Base-by-base conservation (phyloP, 108 stramenopile genomes). In the Chaetoceros muelleri region DNA sequence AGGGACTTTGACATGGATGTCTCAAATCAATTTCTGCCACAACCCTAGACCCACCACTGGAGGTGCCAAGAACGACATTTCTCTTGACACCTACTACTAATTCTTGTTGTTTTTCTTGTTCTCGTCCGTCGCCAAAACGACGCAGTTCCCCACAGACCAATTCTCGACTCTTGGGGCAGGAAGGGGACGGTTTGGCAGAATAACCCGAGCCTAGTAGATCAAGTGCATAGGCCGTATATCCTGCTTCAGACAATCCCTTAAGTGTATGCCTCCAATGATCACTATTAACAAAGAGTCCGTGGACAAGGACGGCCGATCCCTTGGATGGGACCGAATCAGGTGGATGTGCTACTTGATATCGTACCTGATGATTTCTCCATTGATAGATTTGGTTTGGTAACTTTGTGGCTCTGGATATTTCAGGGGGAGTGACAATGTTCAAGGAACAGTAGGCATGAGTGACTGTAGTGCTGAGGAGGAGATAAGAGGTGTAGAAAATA, bases 161-260 rank as follows among this genome's bases (percentile, higher is more conserved):
- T 58, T 58, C 61, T 0, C 82, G 79, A 18, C 52, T 66, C 3
- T 71, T 29, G 2, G 79, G 71, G 57, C 72, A 69, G n/a, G 30
- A 29, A 2, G 79, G 78, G 20, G 44, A 34, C 13, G 95, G 95
- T 70, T 96, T 96, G 61, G 65, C 66, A 24, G 78, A 74, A 63
- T 89, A 94, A 2, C 95, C 95, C 63, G 82, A 91, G 2, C 95
- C 95, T 57, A 83, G 79, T 22, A 96, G 62, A 40, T 96, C 95
- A 19, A 96, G 44, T 2, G 95, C 95, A 60, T 80, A 94, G 5
- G 72, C 73, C 30, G 81, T 72, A 54, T 70, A 87, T 17, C 76
- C 79, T 48, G 67, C 67, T 28, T 52, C 65, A 2, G 71, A 70
- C 28, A 87, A 44, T n/a, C 74, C 78, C 29, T 58, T 62, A 17